Evolutionary conservation across 140 eudicot species (phyloP), one percentile per base, ranked within the genome.

Genomic region (Oenanthe javanica): DNA sequence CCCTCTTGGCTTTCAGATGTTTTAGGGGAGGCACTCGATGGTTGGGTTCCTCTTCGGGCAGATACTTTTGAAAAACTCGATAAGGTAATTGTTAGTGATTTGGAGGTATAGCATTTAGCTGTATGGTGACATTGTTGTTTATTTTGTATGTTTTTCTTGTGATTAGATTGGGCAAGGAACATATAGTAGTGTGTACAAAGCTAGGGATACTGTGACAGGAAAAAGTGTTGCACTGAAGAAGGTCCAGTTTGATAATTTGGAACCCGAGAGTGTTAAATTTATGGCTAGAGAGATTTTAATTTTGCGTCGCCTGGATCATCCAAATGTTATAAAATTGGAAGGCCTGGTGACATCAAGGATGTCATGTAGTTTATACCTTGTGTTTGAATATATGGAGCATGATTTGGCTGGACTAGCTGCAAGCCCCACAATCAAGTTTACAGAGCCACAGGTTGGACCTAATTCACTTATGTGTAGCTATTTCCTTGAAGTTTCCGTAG

Each of bases 161-260:
- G 72, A 75, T 87, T 77, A 91, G 96, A 91, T 91, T 87, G 96
- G 96, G 73, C 96, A 91, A 89, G 96, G 96, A 77, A 91, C 96
- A 5, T 91, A 89, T 74, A 91, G 96, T 80, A 89, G 87, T 80
- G 96, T 91, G 87, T 91, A 91, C 87, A 91, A 91, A 84, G 96
- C 93, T 71, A 91, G 84, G 84, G 96, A 91, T 83, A 79, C 86
- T 25, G 63, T 89, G 52, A 79, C 93, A 7, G 96, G 96, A 67
- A 89, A 89, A 81, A 82, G 89, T 64, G 96, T 91, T 43, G 96
- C 96, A 11, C 63, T 91, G 77, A 91, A 91, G 86, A 91, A 91
- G 87, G 96, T 91, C 50, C 85, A 93, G 45, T 91, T 91, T 48
- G 96, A 91, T 81, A 89, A 87, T 76, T 83, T 91, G 87, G 96